Evolutionary conservation across 2,329 filamentous ascomycete genomes (phyloP), one percentile per base, ranked within the genome.

Genomic region (Colletotrichum sansevieriae): DNA sequence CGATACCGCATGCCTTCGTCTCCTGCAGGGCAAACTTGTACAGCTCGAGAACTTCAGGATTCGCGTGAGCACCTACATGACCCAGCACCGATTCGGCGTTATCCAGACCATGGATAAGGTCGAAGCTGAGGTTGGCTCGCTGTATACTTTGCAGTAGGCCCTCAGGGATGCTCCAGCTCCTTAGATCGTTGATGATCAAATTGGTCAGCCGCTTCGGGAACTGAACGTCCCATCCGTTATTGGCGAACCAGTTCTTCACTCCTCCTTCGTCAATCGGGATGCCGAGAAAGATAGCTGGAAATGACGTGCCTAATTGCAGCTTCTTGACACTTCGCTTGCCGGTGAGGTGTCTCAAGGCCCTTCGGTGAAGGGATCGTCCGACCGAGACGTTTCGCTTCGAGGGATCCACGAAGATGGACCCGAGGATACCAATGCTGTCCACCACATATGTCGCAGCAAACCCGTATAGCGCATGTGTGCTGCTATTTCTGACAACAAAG

Each of bases 401-500:
- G 0, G 95, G 95, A 72, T 98, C 95, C 43, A 98, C 95, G 70
- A 98, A 92, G n/a, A 98, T 85, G 3, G 93, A 90, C 0, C 92
- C 94, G 58, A 98, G 89, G 18, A 94, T 91, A 15, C 93, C 94
- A 4, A 90, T 90, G 1, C 81, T 81, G 46, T 89, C 89, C 75
- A 92, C 89, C 76, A 89, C 94, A 76, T 97, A 98, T 0, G 94
- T 97, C 0, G 94, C 92, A 75, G 92, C 95, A 78, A 98, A 98
- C 2, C 95, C 95, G 75, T 97, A 98, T 0, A 98, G 82, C 0
- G 93, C 93, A 71, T 94, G 91, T 0, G 95, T 98, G 78, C 92
- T 97, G 81, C 93, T 97, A 77, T 98, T 98, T 20, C 95, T 89
- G 37, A 98, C 95, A 9, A 98, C 94, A 75, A 95, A 97, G 78